Percentiles rank a stretch among this genome's conserved stretches.
Evolutionary conservation across 306 rosid species (phyloP).

Genomic region (Oxytropis ochrocephala): DNA sequence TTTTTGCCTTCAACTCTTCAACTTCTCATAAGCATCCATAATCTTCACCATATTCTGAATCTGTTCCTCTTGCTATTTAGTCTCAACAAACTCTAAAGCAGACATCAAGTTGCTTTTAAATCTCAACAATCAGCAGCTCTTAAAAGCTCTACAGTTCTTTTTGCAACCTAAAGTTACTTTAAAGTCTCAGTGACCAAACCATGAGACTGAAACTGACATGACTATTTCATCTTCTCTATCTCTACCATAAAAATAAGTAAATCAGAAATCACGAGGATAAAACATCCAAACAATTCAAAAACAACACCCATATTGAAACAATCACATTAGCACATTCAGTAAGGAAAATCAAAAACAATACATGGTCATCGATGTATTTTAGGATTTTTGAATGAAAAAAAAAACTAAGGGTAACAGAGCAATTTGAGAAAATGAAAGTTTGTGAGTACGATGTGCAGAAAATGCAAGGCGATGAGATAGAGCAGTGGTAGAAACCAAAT

Average conservation of each 20-base stretch:
- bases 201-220: conserved; percentile 56
- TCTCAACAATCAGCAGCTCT: conserved; percentile 57
- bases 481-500: too few relatives aligned
- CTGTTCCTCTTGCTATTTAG: conserved; percentile 67
- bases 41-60: conserved; percentile 50
- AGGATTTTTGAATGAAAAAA: too few relatives aligned
- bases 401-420: too few relatives aligned
- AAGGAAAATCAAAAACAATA: too few relatives aligned
- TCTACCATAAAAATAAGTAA: conserved; percentile 51
- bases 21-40: conserved; percentile 55
- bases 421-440: too few relatives aligned
- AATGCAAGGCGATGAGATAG: too few relatives aligned
- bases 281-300: too few relatives aligned
- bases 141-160: conserved; percentile 54
- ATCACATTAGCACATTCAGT: too few relatives aligned
- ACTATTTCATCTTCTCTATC: conserved; percentile 60
- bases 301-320: too few relatives aligned
- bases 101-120: conserved; percentile 51
- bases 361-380: too few relatives aligned
- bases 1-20: conserved; percentile 65
- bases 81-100: conserved; percentile 61
- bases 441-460: too few relatives aligned
- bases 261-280: too few relatives aligned
- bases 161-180: conserved; percentile 70
- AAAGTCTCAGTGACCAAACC: conserved; percentile 57